Evolutionary conservation across 1,284 basidiomycete species (phyloP).

Genomic region (Melampsora medusae): DNA sequence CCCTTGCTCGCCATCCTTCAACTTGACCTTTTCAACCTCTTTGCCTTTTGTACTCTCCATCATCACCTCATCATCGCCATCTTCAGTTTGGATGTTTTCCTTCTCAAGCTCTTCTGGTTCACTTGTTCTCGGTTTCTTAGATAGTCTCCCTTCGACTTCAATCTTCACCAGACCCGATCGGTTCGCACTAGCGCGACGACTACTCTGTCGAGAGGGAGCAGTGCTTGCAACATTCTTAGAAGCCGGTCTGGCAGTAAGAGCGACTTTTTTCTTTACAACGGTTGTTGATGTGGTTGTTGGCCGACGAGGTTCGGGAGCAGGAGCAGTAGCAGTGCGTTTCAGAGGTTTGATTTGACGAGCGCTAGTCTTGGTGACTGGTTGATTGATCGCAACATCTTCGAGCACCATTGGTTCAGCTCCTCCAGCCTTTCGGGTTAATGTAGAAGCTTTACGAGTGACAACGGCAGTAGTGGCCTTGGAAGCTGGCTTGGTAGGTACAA

Average conservation of each 20-base stretch:
- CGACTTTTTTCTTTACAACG: background rate
- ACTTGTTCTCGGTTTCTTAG: conserved; percentile 34
- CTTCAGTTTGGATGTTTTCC: conserved; percentile 1
- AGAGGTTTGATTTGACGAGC: conserved; percentile 32
- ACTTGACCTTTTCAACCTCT: background rate
- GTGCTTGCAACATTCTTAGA: background rate
- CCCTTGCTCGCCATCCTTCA: conserved; percentile 55
- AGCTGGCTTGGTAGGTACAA: background rate
- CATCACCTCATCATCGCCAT: background rate
- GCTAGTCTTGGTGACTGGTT: background rate
- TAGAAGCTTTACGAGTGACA: conserved; percentile 26
- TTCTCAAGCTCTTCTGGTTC: conserved; percentile 33
- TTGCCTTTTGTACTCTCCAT: background rate
- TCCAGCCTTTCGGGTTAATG: background rate
- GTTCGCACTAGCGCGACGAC: background rate
- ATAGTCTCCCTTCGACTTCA: conserved; percentile 15
- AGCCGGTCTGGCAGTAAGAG: background rate
- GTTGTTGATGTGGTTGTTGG: background rate
- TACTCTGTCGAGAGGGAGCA: background rate
- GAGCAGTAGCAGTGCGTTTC: conserved; percentile 10
- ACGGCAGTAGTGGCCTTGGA: background rate
- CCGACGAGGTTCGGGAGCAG: background rate
- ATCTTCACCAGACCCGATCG: background rate
- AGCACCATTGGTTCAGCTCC: conserved; percentile 20
- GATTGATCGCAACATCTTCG: conserved; percentile 25